Percentiles rank a stretch among this genome's conserved stretches.
Conservation (phyloP, 2,329 filamentous ascomycete genomes). For the Zasmidium cellare region DNA sequence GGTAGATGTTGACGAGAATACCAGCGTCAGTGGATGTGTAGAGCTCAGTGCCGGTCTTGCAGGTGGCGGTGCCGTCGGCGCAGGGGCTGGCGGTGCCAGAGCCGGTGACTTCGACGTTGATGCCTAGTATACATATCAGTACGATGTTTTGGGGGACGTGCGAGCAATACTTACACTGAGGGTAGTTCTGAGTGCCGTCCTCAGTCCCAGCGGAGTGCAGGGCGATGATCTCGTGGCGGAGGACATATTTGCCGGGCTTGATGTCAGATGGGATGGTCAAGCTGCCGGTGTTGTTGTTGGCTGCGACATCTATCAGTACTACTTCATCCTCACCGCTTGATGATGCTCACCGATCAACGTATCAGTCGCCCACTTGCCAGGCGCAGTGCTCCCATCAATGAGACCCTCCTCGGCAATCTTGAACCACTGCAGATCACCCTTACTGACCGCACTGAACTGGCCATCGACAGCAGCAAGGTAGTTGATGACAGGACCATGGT, state of each 20-base stretch:
- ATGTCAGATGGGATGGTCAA: conserved; percentile 56
- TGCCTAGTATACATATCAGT: conserved; percentile 39
- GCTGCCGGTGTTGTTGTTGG: conserved; percentile 48
- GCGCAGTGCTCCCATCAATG: conserved; percentile 38
- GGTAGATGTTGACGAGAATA: conserved; percentile 62
- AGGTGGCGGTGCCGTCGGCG: conserved; percentile 35
- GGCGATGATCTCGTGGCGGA: conserved; percentile 61
- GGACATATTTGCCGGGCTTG: conserved; percentile 58
- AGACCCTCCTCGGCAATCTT: conserved; percentile 63
- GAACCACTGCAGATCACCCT: conserved; percentile 58
- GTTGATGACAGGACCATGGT: conserved; percentile 64
- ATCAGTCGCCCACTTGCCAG: conserved; percentile 59
- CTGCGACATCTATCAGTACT: background rate
- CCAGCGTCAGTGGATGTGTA: conserved; percentile 61
- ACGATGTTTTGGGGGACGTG: background rate
- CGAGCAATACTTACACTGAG: conserved; percentile 18
- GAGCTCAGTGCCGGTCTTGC: conserved; percentile 53
- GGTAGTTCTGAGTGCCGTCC: conserved; percentile 49
- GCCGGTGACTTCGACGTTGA: conserved; percentile 62
- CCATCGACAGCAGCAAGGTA: conserved; percentile 62
- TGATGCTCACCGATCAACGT: conserved; percentile 41
- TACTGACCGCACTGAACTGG: conserved; percentile 57
- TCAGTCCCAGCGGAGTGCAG: conserved; percentile 54
- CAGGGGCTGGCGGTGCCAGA: conserved; percentile 44
- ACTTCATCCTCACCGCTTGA: background rate